phyloP scores from a whole-genome alignment of 2,329 filamentous ascomycete genomes.

The Claviceps paspali region DNA sequence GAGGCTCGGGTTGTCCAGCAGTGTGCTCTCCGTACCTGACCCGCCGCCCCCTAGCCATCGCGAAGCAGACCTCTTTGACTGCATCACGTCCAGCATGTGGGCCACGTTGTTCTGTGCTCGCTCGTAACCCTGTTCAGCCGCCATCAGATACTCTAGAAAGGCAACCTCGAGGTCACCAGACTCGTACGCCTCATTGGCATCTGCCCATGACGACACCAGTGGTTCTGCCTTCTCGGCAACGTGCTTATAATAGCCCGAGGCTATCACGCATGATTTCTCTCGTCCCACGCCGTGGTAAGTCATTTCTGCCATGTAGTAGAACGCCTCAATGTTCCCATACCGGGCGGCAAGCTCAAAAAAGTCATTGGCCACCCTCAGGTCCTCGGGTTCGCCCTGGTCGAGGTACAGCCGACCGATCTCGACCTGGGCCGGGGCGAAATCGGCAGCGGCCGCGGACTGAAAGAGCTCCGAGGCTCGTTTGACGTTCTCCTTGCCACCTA shows the following conservation, averaged over 20 bases:
- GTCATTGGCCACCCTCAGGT: constrained; percentile 61
- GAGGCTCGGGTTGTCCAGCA: constrained; percentile 40
- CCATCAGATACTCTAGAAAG: constrained; percentile 68
- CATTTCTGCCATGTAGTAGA: constrained; percentile 85
- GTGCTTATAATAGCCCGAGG: constrained; percentile 68
- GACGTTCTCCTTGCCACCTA: constrained; percentile 55
- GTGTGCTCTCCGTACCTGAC: constrained; percentile 15
- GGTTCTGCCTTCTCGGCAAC: constrained; percentile 60
- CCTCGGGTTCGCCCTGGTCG: constrained; percentile 57
- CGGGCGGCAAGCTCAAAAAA: constrained; percentile 80
- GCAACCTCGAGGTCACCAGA: constrained; percentile 66
- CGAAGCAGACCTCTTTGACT: constrained; percentile 25
- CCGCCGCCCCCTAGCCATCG: constrained; percentile 29
- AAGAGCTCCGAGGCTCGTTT: constrained; percentile 61
- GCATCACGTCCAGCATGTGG: constrained; percentile 63
- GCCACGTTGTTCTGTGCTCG: constrained; percentile 81
- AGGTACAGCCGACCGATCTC: constrained; percentile 72
- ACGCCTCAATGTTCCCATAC: constrained; percentile 73
- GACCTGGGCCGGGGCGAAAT: constrained; percentile 66
- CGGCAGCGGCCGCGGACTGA: constrained; percentile 65
- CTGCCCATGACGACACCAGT: constrained; percentile 61
- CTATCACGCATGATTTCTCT: constrained; percentile 62
- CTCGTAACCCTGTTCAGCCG: constrained; percentile 86
- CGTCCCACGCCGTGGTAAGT: constrained; percentile 65
- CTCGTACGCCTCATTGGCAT: constrained; percentile 72